Evolutionary conservation across 192 early-diverging fungal species (phyloP).

Genomic region (Entrophospora sp.): DNA sequence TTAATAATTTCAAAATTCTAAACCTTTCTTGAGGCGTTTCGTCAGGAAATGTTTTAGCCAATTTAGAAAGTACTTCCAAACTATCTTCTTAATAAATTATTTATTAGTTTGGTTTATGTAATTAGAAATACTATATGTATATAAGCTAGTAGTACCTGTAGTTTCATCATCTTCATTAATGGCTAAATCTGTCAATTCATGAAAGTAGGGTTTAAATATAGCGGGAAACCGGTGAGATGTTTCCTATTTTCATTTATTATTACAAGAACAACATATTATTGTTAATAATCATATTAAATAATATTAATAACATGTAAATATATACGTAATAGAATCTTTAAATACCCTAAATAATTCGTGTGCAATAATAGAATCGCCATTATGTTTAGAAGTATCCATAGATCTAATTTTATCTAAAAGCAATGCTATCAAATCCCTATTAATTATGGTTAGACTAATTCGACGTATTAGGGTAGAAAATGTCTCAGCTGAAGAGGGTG

Average conservation of each 20-base stretch:
- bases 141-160: no score
- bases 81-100: no score
- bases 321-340: no score
- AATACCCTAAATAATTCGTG: slow-evolving; percentile 43
- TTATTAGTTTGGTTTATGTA: no score
- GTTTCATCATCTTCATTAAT: slow-evolving; percentile 34
- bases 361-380: slow-evolving; percentile 30
- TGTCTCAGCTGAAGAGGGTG: slow-evolving; percentile 54
- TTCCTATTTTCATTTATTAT: slow-evolving; percentile 22
- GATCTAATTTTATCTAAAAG: slow-evolving; percentile 43
- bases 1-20: no score
- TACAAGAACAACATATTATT: neutral
- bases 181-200: slow-evolving; percentile 33
- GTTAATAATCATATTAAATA: neutral
- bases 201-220: slow-evolving; percentile 43
- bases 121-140: slow-evolving; percentile 18
- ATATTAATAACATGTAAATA: neutral
- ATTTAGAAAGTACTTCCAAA: slow-evolving; percentile 59
- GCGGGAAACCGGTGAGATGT: slow-evolving; percentile 44
- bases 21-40: slow-evolving; percentile 16
- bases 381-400: no score
- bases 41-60: slow-evolving; percentile 54
- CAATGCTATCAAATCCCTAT: slow-evolving; percentile 52
- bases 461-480: slow-evolving; percentile 65
- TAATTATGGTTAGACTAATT: slow-evolving; percentile 63